Evolutionary conservation across 208 protist species (phyloP).

Genomic region (Plasmodiophora brassicae): DNA sequence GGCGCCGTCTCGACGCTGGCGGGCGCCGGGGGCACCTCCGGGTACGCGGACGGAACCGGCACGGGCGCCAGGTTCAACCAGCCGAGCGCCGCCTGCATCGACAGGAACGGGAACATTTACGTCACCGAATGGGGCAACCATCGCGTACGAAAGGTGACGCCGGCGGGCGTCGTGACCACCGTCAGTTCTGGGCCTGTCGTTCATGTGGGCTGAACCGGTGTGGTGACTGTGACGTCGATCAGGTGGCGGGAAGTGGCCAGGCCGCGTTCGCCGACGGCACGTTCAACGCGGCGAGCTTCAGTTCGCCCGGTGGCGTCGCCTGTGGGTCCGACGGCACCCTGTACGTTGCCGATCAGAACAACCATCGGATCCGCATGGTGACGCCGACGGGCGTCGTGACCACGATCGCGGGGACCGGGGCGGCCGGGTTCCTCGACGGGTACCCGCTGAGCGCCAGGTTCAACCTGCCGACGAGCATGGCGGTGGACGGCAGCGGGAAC

Average conservation of each 20-base stretch:
- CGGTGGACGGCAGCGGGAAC: not conserved
- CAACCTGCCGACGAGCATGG: not conserved
- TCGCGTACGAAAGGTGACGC: not conserved
- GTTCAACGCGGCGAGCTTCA: conserved; percentile 24
- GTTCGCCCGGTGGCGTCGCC: not conserved
- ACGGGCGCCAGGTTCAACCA: conserved; percentile 5
- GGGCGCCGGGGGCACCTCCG: not conserved
- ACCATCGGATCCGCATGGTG: too few relatives aligned
- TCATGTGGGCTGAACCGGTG: too few relatives aligned
- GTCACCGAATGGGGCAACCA: conserved; percentile 37
- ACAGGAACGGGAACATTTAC: not conserved
- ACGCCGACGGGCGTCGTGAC: not conserved
- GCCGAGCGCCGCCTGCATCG: not conserved
- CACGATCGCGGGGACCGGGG: conserved; percentile 3
- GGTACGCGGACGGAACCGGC: not conserved
- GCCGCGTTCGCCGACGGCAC: not conserved
- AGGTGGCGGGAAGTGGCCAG: not conserved
- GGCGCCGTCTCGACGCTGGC: not conserved
- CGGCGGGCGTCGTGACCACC: conserved; percentile 28
- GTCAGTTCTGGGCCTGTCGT: too few relatives aligned
- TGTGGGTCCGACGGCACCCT: not conserved
- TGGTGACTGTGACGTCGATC: too few relatives aligned
- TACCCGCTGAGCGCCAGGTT: not conserved
- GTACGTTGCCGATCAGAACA: too few relatives aligned
- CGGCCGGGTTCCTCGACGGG: conserved; percentile 9